Conservation (phyloP, 1,284 basidiomycete species). For the Cryptococcus deneoformans region DNA sequence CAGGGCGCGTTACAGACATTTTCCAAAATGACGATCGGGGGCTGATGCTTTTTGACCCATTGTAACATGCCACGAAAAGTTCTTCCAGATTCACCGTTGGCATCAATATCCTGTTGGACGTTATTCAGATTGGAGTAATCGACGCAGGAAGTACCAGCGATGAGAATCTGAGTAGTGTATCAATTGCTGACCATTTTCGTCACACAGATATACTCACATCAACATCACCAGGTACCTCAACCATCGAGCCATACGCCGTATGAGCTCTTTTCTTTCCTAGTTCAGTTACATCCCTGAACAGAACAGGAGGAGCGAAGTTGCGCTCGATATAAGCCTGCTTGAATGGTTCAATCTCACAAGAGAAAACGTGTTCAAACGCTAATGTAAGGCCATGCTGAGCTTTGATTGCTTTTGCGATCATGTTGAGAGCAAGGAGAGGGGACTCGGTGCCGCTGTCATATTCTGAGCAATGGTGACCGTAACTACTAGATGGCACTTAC, state of each 20-base stretch:
- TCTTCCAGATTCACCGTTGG: constrained; percentile 82
- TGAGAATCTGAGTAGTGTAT: constrained; percentile 54
- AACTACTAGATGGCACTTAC: constrained; percentile 23
- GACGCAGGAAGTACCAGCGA: constrained; percentile 94
- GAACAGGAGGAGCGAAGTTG: constrained; percentile 76
- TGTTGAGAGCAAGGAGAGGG: constrained; percentile 80
- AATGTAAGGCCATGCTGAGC: constrained; percentile 66
- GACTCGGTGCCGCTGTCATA: constrained; percentile 80
- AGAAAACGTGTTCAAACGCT: constrained; percentile 88
- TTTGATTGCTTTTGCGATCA: constrained; percentile 71
- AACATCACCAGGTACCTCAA: constrained; percentile 82
- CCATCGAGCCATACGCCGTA: constrained; percentile 86
- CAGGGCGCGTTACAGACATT: constrained; percentile 93
- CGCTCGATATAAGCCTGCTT: constrained; percentile 98
- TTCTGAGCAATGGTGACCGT: background rate
- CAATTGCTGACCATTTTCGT: background rate
- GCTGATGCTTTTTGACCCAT: constrained; percentile 83
- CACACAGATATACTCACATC: constrained; percentile 52
- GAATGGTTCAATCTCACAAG: constrained; percentile 97
- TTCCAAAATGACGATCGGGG: constrained; percentile 87
- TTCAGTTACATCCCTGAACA: constrained; percentile 94
- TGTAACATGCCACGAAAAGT: constrained; percentile 90
- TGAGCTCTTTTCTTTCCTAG: constrained; percentile 74
- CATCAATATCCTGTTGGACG: constrained; percentile 83
- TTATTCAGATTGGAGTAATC: constrained; percentile 96